phyloP scores from a whole-genome alignment of 768 basidiomycete species.

The Boletus sensibilis region DNA sequence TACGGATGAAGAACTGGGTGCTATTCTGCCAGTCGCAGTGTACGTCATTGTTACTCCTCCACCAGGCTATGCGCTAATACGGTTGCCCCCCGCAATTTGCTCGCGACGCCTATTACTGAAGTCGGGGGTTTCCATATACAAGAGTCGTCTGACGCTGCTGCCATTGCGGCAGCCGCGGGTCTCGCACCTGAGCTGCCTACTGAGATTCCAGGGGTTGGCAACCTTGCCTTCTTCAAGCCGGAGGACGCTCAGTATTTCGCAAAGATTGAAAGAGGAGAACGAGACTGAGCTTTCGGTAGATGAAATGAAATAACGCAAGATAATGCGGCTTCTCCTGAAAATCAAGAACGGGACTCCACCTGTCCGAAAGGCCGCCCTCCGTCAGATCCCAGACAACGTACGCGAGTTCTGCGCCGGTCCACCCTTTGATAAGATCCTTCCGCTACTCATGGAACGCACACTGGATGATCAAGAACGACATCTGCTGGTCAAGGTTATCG shows the following conservation, averaged over 20 bases:
- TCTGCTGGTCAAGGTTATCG: constrained; percentile 97
- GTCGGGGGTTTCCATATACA: constrained; percentile 94
- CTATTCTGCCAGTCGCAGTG: constrained; percentile 80
- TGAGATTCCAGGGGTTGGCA: constrained; percentile 97
- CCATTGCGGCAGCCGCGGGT: constrained; percentile 85
- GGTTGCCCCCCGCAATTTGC: constrained; percentile 59
- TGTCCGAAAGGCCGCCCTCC: constrained; percentile 93
- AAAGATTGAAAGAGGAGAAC: constrained; percentile 96
- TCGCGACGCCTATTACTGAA: constrained; percentile 52
- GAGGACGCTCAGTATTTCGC: constrained; percentile 99
- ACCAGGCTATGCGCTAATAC: constrained; percentile 87
- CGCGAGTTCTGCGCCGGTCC: constrained; percentile 98
- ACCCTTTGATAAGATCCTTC: constrained; percentile 96
- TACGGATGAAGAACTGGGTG: constrained; percentile 93
- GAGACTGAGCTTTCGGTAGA: constrained; percentile 91
- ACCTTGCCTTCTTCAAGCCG: constrained; percentile 95
- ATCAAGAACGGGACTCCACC: constrained; percentile 99
- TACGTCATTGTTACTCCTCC: constrained; percentile 94
- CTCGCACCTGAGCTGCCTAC: constrained; percentile 92
- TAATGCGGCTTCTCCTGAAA: constrained; percentile 95
- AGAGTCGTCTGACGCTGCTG: constrained; percentile 89
- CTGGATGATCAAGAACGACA: constrained; percentile 99
- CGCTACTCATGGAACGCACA: constrained; percentile 95
- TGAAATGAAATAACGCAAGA: constrained; percentile 99
- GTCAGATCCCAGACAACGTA: constrained; percentile 99